These are phyloP conservation scores for Marvania coccoides DNA, from an alignment of 139 green algal species.

Conservation along the genomic window DNA sequence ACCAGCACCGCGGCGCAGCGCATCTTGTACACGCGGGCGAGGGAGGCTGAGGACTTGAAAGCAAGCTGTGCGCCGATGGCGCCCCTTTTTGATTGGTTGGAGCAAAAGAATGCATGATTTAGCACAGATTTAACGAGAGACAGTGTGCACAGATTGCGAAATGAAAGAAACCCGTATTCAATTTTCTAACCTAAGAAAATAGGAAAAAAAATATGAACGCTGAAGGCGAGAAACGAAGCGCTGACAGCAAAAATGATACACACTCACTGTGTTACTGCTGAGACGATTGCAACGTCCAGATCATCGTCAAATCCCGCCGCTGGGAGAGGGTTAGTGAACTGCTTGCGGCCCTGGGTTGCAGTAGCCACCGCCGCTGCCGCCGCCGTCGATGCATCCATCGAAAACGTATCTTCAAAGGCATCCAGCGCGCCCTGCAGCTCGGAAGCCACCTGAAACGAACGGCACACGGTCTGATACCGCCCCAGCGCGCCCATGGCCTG, in stretches of 20 bases:
- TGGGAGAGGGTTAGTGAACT: not conserved
- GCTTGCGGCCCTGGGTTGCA: not conserved
- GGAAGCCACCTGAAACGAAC: not conserved
- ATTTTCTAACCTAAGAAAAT: no score
- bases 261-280: no score
- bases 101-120: no score
- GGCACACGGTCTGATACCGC: not conserved
- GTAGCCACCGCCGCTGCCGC: not conserved
- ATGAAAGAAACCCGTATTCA: no score
- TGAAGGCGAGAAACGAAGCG: no score
- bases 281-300: conserved; percentile 9
- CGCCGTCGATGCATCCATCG: not conserved
- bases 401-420: not conserved
- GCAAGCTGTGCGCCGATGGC: not conserved
- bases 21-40: conserved; percentile 5
- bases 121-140: no score
- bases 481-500: not conserved
- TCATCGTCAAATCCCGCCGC: conserved; percentile 24
- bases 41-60: not conserved
- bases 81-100: no score
- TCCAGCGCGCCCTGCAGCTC: not conserved
- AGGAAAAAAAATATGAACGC: no score
- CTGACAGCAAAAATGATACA: no score
- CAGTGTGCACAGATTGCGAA: no score
- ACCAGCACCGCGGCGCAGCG: conserved; percentile 14